A percentile compares a stretch with the other conserved stretches of the same genome.
These are phyloP conservation scores for Curvularia sp. DNA, from an alignment of 2,329 filamentous ascomycete species.

Conservation along the genomic window DNA sequence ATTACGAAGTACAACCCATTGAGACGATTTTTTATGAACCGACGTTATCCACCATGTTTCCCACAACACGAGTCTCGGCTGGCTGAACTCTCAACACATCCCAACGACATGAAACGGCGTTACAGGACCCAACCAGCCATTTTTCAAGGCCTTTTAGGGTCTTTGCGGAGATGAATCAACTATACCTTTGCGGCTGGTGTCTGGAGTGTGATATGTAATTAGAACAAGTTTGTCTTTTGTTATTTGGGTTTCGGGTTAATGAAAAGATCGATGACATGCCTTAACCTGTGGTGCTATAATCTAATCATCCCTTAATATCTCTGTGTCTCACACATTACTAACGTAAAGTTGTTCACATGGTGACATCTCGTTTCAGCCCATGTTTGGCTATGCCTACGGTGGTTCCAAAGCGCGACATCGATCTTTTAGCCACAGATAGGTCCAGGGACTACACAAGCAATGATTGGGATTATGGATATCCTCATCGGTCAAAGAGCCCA, in stretches of 20 bases:
- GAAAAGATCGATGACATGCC: not conserved
- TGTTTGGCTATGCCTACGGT: not conserved
- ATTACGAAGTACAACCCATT: constrained; percentile 5
- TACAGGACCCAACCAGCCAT: not conserved
- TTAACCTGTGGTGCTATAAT: not conserved
- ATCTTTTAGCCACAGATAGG: not conserved
- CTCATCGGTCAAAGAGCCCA: not conserved
- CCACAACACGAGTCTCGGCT: constrained; percentile 1
- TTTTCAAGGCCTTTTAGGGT: not conserved
- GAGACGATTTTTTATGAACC: constrained; percentile 9
- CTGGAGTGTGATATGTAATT: constrained; percentile 7
- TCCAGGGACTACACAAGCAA: not conserved
- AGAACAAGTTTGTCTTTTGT: constrained; percentile 1
- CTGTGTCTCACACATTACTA: not conserved
- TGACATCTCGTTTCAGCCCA: not conserved
- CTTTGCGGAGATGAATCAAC: not conserved
- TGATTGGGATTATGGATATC: not conserved
- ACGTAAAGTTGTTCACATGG: not conserved
- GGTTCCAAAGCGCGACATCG: not conserved
- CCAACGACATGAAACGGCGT: not conserved
- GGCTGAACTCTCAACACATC: constrained; percentile 5
- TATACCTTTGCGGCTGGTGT: not conserved
- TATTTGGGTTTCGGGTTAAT: not conserved
- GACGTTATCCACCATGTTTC: constrained; percentile 5
- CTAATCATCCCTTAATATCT: not conserved